Conservation (phyloP, 805 yeast genomes). For the Alloascoidea hylecoeti region DNA sequence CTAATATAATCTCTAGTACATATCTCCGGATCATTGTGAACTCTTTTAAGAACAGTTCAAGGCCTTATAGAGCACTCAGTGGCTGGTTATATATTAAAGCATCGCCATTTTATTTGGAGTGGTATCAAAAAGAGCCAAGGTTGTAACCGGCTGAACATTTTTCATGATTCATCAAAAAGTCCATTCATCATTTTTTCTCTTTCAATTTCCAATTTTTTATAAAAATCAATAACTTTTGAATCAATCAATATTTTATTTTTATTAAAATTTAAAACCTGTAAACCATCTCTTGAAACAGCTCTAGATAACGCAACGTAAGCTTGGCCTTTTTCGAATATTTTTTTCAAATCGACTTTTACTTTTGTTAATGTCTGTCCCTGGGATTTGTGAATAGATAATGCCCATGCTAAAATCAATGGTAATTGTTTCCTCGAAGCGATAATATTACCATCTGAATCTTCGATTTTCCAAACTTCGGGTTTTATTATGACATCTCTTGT, state of each 20-base stretch:
- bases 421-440: conserved; percentile 66
- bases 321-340: conserved; percentile 83
- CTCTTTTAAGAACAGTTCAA: too few relatives aligned
- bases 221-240: conserved; percentile 57
- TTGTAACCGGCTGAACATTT: too few relatives aligned
- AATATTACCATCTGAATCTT: conserved; percentile 55
- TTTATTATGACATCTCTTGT: conserved; percentile 66
- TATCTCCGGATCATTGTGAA: too few relatives aligned
- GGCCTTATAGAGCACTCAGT: too few relatives aligned
- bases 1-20: too few relatives aligned
- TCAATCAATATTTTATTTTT: conserved; percentile 54
- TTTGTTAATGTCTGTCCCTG: conserved; percentile 83
- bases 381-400: conserved; percentile 87
- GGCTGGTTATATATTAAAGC: too few relatives aligned
- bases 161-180: conserved; percentile 6
- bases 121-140: too few relatives aligned
- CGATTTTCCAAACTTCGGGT: conserved; percentile 72
- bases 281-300: conserved; percentile 71
- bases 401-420: conserved; percentile 93
- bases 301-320: conserved; percentile 92
- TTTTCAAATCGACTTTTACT: conserved; percentile 63
- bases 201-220: conserved; percentile 27
- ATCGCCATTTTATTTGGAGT: too few relatives aligned
- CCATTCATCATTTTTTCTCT: conserved; percentile 9
- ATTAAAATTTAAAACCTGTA: conserved; percentile 69